A percentile compares a stretch with the other conserved stretches of the same genome.
These are phyloP conservation scores for Xylaria flabelliformis DNA, from an alignment of 495 filamentous ascomycete species.

Conservation along the genomic window DNA sequence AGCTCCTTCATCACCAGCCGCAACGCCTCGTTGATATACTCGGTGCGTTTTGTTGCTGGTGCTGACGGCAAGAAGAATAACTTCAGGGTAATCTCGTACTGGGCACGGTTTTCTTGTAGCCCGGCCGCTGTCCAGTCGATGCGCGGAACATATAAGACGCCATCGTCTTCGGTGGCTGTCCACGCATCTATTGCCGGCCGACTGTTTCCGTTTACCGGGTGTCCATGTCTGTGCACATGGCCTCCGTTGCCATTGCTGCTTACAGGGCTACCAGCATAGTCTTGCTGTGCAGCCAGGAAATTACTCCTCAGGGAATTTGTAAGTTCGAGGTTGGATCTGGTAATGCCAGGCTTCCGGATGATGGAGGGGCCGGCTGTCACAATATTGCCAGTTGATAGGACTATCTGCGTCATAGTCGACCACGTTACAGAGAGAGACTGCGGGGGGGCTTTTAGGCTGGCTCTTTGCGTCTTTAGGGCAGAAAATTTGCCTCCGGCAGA, in stretches of 20 bases:
- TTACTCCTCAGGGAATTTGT: slow-evolving; percentile 83
- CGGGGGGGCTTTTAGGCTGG: neutral
- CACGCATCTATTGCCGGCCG: slow-evolving; percentile 56
- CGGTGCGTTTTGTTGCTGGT: slow-evolving; percentile 62
- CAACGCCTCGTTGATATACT: slow-evolving; percentile 77
- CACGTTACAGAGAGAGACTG: neutral
- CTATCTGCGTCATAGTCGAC: slow-evolving; percentile 71
- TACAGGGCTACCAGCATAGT: slow-evolving; percentile 49
- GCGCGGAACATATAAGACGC: slow-evolving; percentile 74
- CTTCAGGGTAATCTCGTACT: slow-evolving; percentile 94
- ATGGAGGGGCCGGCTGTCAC: slow-evolving; percentile 80
- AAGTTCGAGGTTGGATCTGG: slow-evolving; percentile 88
- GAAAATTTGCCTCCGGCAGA: neutral
- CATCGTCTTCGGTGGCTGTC: slow-evolving; percentile 66
- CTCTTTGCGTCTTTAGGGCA: neutral
- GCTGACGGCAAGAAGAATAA: slow-evolving; percentile 86
- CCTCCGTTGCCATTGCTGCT: slow-evolving; percentile 35
- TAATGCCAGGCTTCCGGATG: slow-evolving; percentile 72
- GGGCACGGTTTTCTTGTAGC: slow-evolving; percentile 74
- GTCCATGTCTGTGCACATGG: slow-evolving; percentile 12
- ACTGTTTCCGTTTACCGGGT: slow-evolving; percentile 21
- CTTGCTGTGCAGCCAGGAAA: slow-evolving; percentile 73
- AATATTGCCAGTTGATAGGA: slow-evolving; percentile 92
- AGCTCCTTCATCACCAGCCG: slow-evolving; percentile 80
- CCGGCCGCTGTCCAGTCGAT: slow-evolving; percentile 74